Conservation (phyloP, 768 basidiomycete species). For the Chalciporus chontae region DNA sequence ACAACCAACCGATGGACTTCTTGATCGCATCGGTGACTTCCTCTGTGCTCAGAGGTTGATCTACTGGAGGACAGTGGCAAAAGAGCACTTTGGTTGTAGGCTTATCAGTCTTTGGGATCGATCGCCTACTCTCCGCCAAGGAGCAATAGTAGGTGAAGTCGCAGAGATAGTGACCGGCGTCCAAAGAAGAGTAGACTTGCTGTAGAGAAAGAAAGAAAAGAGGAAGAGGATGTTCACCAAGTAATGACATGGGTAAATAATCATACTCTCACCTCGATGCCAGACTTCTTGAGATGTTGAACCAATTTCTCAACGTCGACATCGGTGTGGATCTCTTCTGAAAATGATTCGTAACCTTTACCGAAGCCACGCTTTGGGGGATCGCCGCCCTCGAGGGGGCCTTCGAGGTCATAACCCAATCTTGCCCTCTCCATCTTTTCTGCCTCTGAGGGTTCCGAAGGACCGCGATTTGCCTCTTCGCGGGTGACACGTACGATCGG, state of each 20-base stretch:
- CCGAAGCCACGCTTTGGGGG: constrained; percentile 34
- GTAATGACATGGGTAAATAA: neutral
- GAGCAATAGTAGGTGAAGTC: constrained; percentile 79
- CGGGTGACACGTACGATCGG: constrained; percentile 35
- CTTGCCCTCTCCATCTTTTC: constrained; percentile 29
- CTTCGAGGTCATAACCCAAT: constrained; percentile 27
- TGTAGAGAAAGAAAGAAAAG: constrained; percentile 22
- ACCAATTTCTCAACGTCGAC: constrained; percentile 37
- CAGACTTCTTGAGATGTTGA: constrained; percentile 30
- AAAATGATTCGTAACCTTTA: constrained; percentile 34
- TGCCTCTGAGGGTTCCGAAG: constrained; percentile 21
- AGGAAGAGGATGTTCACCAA: constrained; percentile 7
- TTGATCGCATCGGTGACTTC: constrained; percentile 66
- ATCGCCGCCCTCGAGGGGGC: constrained; percentile 26
- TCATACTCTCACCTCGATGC: constrained; percentile 28
- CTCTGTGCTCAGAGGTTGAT: constrained; percentile 58
- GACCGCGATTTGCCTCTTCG: constrained; percentile 20
- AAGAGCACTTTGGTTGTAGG: constrained; percentile 50
- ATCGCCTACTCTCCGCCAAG: constrained; percentile 60
- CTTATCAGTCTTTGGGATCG: constrained; percentile 28
- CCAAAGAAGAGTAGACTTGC: constrained; percentile 71
- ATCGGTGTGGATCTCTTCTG: constrained; percentile 35
- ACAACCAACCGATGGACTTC: constrained; percentile 60
- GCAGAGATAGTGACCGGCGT: constrained; percentile 73
- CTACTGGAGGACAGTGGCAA: constrained; percentile 68